Evolutionary conservation across 176 grass and related monocot species (phyloP).

Genomic region (Carex littledalei): DNA sequence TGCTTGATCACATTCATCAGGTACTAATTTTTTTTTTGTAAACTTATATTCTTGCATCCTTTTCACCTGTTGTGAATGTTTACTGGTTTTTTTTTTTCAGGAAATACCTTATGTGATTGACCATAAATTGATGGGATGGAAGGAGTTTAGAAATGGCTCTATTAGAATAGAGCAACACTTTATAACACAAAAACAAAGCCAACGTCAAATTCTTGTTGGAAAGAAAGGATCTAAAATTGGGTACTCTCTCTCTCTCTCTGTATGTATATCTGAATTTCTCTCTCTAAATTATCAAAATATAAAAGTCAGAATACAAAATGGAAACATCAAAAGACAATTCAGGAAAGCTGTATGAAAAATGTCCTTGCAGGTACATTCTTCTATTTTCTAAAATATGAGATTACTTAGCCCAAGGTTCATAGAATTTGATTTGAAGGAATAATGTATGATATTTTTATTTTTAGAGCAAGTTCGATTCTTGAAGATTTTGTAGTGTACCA

Average conservation of each 20-base stretch:
- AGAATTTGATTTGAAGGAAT: background rate
- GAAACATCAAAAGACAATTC: background rate
- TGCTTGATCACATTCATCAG: slow-evolving; percentile 95
- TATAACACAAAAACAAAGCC: slow-evolving; percentile 82
- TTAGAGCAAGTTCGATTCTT: background rate
- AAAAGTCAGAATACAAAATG: background rate
- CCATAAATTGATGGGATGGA: slow-evolving; percentile 87
- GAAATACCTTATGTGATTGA: slow-evolving; percentile 98
- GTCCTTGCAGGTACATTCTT: background rate
- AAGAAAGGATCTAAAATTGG: slow-evolving; percentile 98
- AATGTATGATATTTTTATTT: background rate
- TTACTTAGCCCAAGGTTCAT: background rate
- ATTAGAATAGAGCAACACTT: slow-evolving; percentile 94
- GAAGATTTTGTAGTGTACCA: background rate
- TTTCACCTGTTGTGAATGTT: slow-evolving; percentile 7
- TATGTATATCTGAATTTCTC: background rate
- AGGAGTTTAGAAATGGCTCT: slow-evolving; percentile 92
- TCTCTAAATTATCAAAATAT: background rate
- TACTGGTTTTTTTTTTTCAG: slow-evolving; percentile 47
- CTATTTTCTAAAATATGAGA: background rate
- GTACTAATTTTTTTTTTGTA: slow-evolving; percentile 26
- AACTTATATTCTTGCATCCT: slow-evolving; percentile 3
- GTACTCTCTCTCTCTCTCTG: slow-evolving; percentile 26
- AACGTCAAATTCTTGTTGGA: slow-evolving; percentile 94
- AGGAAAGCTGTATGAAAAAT: background rate